Percentiles rank a stretch among this genome's conserved stretches.
phyloP scores from a whole-genome alignment of 495 filamentous ascomycete genomes.

The Aspergillus incahuasiensis region DNA sequence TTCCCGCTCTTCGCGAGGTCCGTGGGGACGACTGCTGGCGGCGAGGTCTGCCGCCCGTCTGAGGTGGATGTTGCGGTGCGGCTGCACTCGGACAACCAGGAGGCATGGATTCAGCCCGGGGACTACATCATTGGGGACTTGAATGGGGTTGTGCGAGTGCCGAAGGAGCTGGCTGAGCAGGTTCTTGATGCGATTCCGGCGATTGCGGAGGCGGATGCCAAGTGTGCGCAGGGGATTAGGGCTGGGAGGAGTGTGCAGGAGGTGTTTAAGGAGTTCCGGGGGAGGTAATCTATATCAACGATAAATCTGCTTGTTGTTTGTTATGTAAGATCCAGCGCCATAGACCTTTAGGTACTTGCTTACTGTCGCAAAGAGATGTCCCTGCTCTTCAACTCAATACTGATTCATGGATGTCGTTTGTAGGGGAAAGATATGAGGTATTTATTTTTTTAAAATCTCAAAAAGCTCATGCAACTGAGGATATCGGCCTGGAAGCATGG shows the following conservation, averaged over 20 bases:
- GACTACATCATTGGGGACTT: constrained; percentile 53
- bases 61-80: constrained; percentile 24
- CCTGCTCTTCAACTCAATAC: too few species aligned
- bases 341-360: too few species aligned
- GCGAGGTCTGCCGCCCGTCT: too few species aligned
- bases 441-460: too few species aligned
- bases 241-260: constrained; percentile 49
- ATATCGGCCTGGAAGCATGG: too few species aligned
- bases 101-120: constrained; percentile 45
- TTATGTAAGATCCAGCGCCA: too few species aligned
- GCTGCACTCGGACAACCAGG: constrained; percentile 30
- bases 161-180: constrained; percentile 40
- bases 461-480: too few species aligned
- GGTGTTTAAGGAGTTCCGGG: constrained; percentile 44
- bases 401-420: too few species aligned
- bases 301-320: too few species aligned
- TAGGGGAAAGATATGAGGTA: too few species aligned
- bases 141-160: constrained; percentile 48
- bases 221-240: constrained; percentile 47
- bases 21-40: constrained; percentile 32
- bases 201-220: constrained; percentile 50
- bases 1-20: constrained; percentile 49
- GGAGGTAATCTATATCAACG: neutral
- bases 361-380: too few species aligned
- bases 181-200: constrained; percentile 44